Base-by-base conservation (phyloP, 1,284 basidiomycete species). In the Melampsora larici-populina region DNA sequence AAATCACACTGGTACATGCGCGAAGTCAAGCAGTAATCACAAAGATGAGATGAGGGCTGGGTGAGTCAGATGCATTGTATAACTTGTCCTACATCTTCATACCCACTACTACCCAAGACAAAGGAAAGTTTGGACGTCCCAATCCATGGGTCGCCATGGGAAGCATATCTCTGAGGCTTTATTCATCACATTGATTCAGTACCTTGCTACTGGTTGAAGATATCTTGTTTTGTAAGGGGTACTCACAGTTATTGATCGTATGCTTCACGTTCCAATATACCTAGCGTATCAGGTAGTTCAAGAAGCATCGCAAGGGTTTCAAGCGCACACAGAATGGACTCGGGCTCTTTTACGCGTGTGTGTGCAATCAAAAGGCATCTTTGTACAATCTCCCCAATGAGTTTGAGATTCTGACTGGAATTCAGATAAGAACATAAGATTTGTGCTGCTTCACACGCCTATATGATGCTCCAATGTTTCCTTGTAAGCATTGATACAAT, bases 31-130 rank as follows among this genome's bases (percentile, higher is more conserved):
- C 8, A 43, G 46, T 48, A 40, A 46, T 26, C 2, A 43, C 15
- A 13, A 43, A 18, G 51, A 55, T 17, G 63, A 31, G 33, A 64
- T 31, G 21, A 64, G 1, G 8, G 63, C n/a, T 11, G 36, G 11
- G n/a, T 3, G 9, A 67, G 18, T 66, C 48, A 72, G 70, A 64
- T 29, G 36, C 17, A n/a, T n/a, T n/a, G n/a, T n/a, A 33, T 29
- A 36, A n/a, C 24, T 26, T 36, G 46, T 36, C n/a, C 73, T 65
- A 77, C 75, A 77, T 77, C 70, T 77, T 77, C 36, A 67, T 69
- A 17, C 75, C 43, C 15, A 58, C 48, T 29, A 77, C n/a, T 15
- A 77, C 55, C 62, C 67, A 55, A 40, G 36, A 46, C 21, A 77
- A 21, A 46, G 75, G 58, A 64, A 70, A 58, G 17, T 69, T 70